Evolutionary conservation across 2,329 filamentous ascomycete species (phyloP).

Genomic region (Periconia macrospinosa): DNA sequence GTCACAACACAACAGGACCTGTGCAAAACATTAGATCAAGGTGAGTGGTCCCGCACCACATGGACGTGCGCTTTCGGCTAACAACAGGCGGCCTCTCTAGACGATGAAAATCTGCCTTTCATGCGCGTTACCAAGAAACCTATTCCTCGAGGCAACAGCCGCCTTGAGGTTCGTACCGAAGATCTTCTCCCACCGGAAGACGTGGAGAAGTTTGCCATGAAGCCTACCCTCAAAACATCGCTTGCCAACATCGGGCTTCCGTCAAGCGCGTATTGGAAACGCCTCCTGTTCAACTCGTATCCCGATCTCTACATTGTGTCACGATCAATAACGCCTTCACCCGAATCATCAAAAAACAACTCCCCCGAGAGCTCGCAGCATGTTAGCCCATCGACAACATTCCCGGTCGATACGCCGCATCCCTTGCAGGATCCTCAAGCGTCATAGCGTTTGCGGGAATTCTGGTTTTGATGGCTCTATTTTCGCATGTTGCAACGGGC

Average conservation of each 20-base stretch:
- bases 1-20: slow-evolving; percentile 50
- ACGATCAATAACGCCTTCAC: slow-evolving; percentile 37
- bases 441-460: slow-evolving; percentile 5
- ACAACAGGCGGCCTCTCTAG: slow-evolving; percentile 29
- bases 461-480: neutral
- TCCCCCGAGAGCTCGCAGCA: slow-evolving; percentile 43
- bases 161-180: slow-evolving; percentile 50
- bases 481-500: neutral
- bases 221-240: slow-evolving; percentile 50
- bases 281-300: slow-evolving; percentile 49
- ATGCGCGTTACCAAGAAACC: slow-evolving; percentile 51
- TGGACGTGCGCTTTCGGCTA: slow-evolving; percentile 13
- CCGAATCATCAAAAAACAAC: slow-evolving; percentile 40
- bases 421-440: slow-evolving; percentile 21
- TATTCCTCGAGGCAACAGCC: slow-evolving; percentile 50
- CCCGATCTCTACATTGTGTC: slow-evolving; percentile 55
- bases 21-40: slow-evolving; percentile 41
- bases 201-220: slow-evolving; percentile 43
- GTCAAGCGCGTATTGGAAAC: slow-evolving; percentile 48
- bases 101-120: slow-evolving; percentile 39
- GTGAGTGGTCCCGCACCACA: slow-evolving; percentile 24
- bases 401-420: slow-evolving; percentile 32
- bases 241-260: slow-evolving; percentile 53
- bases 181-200: slow-evolving; percentile 45
- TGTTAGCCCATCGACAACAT: slow-evolving; percentile 37